Percentiles rank a stretch among this genome's conserved stretches.
These are phyloP conservation scores for Bauhinia variegata DNA, from an alignment of 306 rosid genomes.

Conservation along the genomic window DNA sequence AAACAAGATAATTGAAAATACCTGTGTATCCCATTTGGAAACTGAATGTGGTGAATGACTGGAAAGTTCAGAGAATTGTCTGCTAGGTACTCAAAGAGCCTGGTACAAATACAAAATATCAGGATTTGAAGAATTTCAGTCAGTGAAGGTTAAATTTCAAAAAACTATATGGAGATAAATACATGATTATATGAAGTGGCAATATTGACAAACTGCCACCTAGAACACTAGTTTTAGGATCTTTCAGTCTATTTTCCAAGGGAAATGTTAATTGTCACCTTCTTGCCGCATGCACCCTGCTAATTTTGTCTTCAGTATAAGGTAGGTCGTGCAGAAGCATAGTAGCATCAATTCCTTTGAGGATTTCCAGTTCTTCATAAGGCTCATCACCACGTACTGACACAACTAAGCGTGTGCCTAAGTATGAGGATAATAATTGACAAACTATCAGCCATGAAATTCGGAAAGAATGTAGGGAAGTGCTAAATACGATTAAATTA, in stretches of 20 bases:
- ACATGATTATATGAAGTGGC: not conserved
- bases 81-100: slow-evolving; percentile 81
- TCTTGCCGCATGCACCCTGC: slow-evolving; percentile 96
- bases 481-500: not conserved
- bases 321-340: slow-evolving; percentile 92
- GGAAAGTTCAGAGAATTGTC: slow-evolving; percentile 78
- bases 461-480: not conserved
- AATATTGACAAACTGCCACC: not conserved
- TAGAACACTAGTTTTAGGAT: no score
- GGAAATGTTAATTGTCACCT: slow-evolving; percentile 52
- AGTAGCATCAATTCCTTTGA: slow-evolving; percentile 76
- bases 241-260: no score
- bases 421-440: slow-evolving; percentile 23
- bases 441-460: slow-evolving; percentile 15
- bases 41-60: slow-evolving; percentile 89
- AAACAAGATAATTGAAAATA: slow-evolving; percentile 27
- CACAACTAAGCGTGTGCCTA: slow-evolving; percentile 90
- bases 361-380: slow-evolving; percentile 67
- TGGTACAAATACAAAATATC: slow-evolving; percentile 33
- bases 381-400: slow-evolving; percentile 90
- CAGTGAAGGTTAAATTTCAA: not conserved
- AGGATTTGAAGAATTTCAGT: slow-evolving; percentile 22
- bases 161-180: not conserved
- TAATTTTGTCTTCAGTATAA: slow-evolving; percentile 62
- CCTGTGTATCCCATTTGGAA: slow-evolving; percentile 88